Evolutionary conservation across 371 early-diverging fungal genomes (phyloP).

Genomic region (Mucor saturninus): DNA sequence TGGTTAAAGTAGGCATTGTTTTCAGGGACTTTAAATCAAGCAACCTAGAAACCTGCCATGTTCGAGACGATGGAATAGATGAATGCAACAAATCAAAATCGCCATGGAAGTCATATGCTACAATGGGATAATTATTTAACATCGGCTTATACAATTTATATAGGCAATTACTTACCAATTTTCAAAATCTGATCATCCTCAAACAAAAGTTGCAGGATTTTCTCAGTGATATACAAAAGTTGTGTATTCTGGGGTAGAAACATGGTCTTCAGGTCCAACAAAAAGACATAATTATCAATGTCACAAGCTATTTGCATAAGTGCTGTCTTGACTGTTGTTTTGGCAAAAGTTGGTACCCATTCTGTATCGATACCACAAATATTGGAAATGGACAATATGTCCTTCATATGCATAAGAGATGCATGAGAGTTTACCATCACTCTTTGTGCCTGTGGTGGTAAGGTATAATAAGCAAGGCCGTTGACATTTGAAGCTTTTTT

Average conservation of each 20-base stretch:
- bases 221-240: conserved; percentile 27
- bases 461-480: conserved; percentile 27
- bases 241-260: conserved; percentile 26
- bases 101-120: conserved; percentile 52
- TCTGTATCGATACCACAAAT: conserved; percentile 52
- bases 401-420: conserved; percentile 31
- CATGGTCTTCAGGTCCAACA: conserved; percentile 44
- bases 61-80: conserved; percentile 39
- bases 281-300: conserved; percentile 33
- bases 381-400: conserved; percentile 18
- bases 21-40: conserved; percentile 37
- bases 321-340: conserved; percentile 32
- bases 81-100: conserved; percentile 37
- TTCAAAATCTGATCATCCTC: conserved; percentile 33
- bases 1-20: background rate
- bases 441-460: conserved; percentile 31
- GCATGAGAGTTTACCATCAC: conserved; percentile 39
- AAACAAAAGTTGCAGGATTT: conserved; percentile 35
- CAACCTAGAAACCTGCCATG: conserved; percentile 28
- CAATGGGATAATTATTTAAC: background rate
- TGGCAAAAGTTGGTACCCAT: conserved; percentile 53
- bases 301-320: conserved; percentile 53
- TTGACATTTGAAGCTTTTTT: background rate
- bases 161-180: conserved; percentile 27
- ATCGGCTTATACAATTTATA: too few species aligned